Percentiles rank a stretch among this genome's conserved stretches.
Conservation (phyloP, 345 rosid genomes). For the Laguncularia racemosa region DNA sequence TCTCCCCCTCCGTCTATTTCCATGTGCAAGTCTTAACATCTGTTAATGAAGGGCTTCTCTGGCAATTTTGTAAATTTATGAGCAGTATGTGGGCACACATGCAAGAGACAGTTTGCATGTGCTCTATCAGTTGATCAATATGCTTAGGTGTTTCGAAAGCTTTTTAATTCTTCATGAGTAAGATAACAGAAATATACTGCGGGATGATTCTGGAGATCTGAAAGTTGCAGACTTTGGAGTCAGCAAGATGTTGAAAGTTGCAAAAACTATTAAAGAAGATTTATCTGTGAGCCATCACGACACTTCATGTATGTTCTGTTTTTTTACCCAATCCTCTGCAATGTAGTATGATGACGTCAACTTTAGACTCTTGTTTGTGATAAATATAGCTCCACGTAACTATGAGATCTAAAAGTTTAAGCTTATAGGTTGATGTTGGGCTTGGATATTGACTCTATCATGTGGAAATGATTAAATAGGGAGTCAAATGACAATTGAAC, state of each 20-base stretch:
- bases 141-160: slow-evolving; percentile 18
- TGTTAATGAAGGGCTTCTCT: too few relatives aligned
- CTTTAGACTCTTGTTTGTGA: too few relatives aligned
- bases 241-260: slow-evolving; percentile 55
- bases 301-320: slow-evolving; percentile 52
- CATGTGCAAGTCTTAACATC: too few relatives aligned
- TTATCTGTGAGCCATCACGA: slow-evolving; percentile 37
- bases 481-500: too few relatives aligned
- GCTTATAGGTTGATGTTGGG: too few relatives aligned
- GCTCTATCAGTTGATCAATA: slow-evolving; percentile 9
- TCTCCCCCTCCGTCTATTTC: too few relatives aligned
- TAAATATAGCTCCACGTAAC: too few relatives aligned
- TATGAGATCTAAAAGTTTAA: too few relatives aligned
- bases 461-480: too few relatives aligned
- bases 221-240: slow-evolving; percentile 72
- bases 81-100: background rate
- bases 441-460: too few relatives aligned
- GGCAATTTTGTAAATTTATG: too few relatives aligned
- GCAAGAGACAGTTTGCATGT: background rate
- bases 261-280: slow-evolving; percentile 54
- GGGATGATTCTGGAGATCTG: slow-evolving; percentile 73
- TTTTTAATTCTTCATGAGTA: slow-evolving; percentile 34
- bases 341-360: background rate
- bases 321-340: background rate
- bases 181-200: slow-evolving; percentile 66